Evolutionary conservation across 2,329 filamentous ascomycete species (phyloP), one percentile per base, ranked within the genome.

Genomic region (Ophiosphaerella narmari): DNA sequence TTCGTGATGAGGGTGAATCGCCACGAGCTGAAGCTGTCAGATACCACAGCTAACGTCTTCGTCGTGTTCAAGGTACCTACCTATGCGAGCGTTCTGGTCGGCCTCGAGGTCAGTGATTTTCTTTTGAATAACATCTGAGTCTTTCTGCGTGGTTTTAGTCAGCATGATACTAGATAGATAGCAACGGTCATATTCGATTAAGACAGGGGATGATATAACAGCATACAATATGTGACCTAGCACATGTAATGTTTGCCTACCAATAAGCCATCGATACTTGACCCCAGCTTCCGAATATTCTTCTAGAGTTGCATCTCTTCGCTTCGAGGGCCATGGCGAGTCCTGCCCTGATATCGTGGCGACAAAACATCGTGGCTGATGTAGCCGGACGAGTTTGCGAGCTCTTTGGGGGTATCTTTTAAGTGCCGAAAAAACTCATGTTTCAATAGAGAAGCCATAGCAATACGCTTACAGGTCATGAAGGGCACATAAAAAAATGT

Each of bases 1-100:
- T 70, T n/a, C 66, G 62, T 11, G 70, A 63, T 14, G 73, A 74
- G 11, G 71, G 65, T 29, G 62, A 55, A 14, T 73, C 69, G 23
- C 68, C 70, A 6, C 70, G 69, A 5, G 58, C 73, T 75, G 6
- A n/a, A 18, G 8, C 18, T 12, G 40, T 58, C 31, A 57, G 59
- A 46, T 18, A 31, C 8, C 11, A 32, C 26, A 23, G 32, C 2
- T 13, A 11, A 7, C 34, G 12, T 16, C 18, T 31, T 21, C 32
- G 5, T 24, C 13, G 16, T 35, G 14, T 16, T 18, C 32, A 36
- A 26, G 13, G 18, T 33, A 54, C 62, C 23, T 41, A 72, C 70
- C 63, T 50, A 64, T 52, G 11, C 63, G 63, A 36, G 60, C 57
- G 35, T 55, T 61, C 42, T 73, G 70, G 18, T 69, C 52, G n/a